Base-by-base conservation (phyloP, 768 basidiomycete species). In the Termitomyces eurrhizus region DNA sequence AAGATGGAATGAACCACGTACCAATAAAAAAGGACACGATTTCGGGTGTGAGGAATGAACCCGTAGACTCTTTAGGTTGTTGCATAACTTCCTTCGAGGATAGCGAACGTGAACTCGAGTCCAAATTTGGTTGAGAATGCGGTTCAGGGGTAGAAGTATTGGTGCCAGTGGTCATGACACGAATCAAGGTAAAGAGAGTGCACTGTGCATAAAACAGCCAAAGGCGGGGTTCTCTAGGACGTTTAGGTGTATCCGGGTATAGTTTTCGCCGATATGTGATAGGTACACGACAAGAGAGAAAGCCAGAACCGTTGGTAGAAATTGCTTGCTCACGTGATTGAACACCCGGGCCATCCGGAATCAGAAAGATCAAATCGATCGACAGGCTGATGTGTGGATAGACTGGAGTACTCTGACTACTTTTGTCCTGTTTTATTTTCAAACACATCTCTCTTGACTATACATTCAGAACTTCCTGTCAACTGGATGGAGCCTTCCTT, bases 21-120 rank as follows among this genome's bases (percentile, higher is more conserved):
- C 79, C 78, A 50, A 80, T 72, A 59, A 81, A 80, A 67, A 80
- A 81, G 12, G 77, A 77, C 12, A 72, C 67, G 14, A 79, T 72
- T 64, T 79, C 74, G 21, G 77, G 77, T 7, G 72, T 73, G 48
- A 74, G 62, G 63, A 72, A 74, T 49, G 65, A 64, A 42, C 32
- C 32, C 44, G 45, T 51, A 6, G 8, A 48, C 58, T 66, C 61
- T 59, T 67, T 61, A 7, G 53, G 33, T 29, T 65, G 45, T 39
- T 59, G 57, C 50, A 51, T 50, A 35, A 21, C n/a, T 8, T 56
- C 50, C 39, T 36, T 48, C 35, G 37, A 24, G 9, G 53, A 37
- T 41, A 44, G 48, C 21, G 50, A 42, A 39, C 24, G 37, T 41
- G 53, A 32, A 42, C 32, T 52, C 48, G 61, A 41, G 37, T 48